phyloP scores from a whole-genome alignment of 805 yeast species.

The Saccharomycopsis oosterbeekiorum region DNA sequence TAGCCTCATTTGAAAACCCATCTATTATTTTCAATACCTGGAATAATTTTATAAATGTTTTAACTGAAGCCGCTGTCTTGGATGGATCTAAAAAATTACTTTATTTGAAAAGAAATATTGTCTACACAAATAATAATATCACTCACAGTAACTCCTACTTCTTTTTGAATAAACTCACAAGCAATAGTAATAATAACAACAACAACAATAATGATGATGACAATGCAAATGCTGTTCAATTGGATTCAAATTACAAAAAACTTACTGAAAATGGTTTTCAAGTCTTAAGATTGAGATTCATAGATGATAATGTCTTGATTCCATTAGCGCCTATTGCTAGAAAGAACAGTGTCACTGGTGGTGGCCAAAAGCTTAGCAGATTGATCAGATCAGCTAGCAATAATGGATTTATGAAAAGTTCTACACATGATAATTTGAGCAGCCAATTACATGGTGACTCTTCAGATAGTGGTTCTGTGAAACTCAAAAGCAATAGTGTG shows the following conservation, averaged over 20 bases:
- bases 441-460: neutral
- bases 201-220: neutral
- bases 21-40: conserved; percentile 18
- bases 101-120: conserved; percentile 5
- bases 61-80: conserved; percentile 6
- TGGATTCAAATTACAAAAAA: conserved; percentile 9
- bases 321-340: neutral
- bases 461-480: neutral
- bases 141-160: neutral
- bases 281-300: conserved; percentile 9
- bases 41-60: conserved; percentile 14
- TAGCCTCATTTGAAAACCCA: conserved; percentile 21
- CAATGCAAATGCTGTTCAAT: neutral
- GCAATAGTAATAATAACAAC: neutral
- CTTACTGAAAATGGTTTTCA: conserved; percentile 14
- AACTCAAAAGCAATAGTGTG: neutral
- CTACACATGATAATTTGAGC: neutral
- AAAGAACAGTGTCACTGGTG: neutral
- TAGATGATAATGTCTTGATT: neutral
- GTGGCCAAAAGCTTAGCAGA: conserved; percentile 19
- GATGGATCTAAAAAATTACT: conserved; percentile 14
- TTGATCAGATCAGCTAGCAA: conserved; percentile 25
- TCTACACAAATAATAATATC: neutral
- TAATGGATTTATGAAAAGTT: conserved; percentile 17
- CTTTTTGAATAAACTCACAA: neutral